phyloP scores from a whole-genome alignment of 331 rosid genomes.

The Malus hybrid region DNA sequence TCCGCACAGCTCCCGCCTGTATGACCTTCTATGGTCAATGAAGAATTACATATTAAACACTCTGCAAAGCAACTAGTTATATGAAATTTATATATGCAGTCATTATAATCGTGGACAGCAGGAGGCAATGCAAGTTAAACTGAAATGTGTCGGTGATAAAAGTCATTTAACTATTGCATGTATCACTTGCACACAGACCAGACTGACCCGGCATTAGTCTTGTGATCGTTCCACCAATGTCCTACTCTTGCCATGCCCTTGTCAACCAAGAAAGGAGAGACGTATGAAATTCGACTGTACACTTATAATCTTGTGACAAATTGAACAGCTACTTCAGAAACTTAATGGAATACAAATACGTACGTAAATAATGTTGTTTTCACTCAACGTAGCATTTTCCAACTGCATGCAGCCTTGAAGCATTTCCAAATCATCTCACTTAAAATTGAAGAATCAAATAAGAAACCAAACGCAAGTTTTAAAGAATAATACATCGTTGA shows the following conservation, averaged over 20 bases:
- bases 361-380: too few species aligned
- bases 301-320: constrained; percentile 58
- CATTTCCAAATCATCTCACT: too few species aligned
- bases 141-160: constrained; percentile 91
- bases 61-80: background rate
- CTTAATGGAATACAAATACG: background rate
- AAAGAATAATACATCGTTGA: too few species aligned
- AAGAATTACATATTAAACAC: constrained; percentile 7
- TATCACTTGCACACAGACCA: background rate
- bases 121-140: constrained; percentile 29
- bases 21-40: constrained; percentile 62
- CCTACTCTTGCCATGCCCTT: constrained; percentile 79
- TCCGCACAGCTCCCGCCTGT: constrained; percentile 86
- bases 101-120: too few species aligned
- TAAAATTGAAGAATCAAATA: too few species aligned
- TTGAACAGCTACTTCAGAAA: constrained; percentile 1
- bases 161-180: background rate
- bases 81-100: background rate
- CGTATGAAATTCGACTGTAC: constrained; percentile 77
- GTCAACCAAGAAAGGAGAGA: constrained; percentile 70
- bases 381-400: too few species aligned
- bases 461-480: too few species aligned
- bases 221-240: constrained; percentile 97
- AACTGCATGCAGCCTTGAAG: too few species aligned
- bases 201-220: constrained; percentile 86